Base-by-base conservation (phyloP, 768 basidiomycete species). In the Pulveroboletus sp. region DNA sequence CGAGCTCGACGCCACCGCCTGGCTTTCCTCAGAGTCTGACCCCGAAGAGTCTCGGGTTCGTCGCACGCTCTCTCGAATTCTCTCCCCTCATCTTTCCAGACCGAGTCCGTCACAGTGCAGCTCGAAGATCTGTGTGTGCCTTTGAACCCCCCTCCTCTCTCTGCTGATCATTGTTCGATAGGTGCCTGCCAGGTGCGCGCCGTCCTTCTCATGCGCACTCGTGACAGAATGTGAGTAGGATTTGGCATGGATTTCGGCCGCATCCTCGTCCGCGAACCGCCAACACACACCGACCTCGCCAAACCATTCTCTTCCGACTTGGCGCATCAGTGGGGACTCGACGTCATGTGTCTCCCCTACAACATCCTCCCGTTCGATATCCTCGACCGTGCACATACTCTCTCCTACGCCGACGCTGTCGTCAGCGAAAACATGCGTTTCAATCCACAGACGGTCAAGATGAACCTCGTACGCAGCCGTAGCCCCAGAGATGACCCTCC, bases 271-370 rank as follows among this genome's bases (percentile, higher is more conserved):
- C 65, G 69, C 14, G 60, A 73, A 27, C 50, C 63, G 7, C 52
- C 59, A 22, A 24, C 63, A 1, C 44, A 64, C 1, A 30, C 54
- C 5, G 43, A 55, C 3, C 63, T 71, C 20, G 56, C 75, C 3
- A 59, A 75, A n/a, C 75, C 76, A 1, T 83, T 82, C 61, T 73
- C 76, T 5, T 55, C 71, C 38, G 75, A 74, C 4, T 61, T 83
- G 3, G 60, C 68, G n/a, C 64, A 61, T 11, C 80, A 82, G 50
- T 69, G 77, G 41, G 79, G 71, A 42, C 61, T 67, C 17, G 72
- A 82, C 8, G 68, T 84, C 20, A 64, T 70, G 36, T 84, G 81
- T 54, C 63, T 85, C 11, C 83, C 83, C 1, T 86, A 74, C 65
- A 75, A 68, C 20, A 63, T 77, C 10, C 71, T 76, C 1, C 84